Evolutionary conservation across 805 yeast species (phyloP).

Genomic region (Blastobotrys mokoenaii): DNA sequence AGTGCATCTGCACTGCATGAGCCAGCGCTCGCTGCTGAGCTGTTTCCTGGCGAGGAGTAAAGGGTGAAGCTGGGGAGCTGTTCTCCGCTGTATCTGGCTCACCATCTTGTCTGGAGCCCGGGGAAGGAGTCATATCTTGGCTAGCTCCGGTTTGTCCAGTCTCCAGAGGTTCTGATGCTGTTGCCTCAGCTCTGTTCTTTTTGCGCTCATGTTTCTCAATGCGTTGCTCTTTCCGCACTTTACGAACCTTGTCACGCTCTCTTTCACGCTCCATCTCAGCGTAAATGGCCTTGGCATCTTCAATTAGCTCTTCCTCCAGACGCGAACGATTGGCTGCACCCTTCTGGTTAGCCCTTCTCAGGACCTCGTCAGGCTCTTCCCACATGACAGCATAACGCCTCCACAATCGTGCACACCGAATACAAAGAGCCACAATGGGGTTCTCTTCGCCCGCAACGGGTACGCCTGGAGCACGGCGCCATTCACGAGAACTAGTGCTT

Average conservation of each 20-base stretch:
- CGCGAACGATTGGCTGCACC: slow-evolving; percentile 51
- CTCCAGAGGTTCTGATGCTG: neutral
- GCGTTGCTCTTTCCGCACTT: slow-evolving; percentile 8
- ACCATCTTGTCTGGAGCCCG: too few relatives aligned
- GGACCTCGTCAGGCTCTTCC: slow-evolving; percentile 68
- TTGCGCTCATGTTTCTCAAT: slow-evolving; percentile 11
- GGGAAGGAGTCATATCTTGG: too few relatives aligned
- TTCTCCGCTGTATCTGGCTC: too few relatives aligned
- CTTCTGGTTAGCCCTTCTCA: slow-evolving; percentile 41
- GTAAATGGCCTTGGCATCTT: slow-evolving; percentile 37
- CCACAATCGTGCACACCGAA: slow-evolving; percentile 87
- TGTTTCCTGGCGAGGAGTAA: too few relatives aligned
- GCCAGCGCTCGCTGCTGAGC: too few relatives aligned
- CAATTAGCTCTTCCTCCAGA: slow-evolving; percentile 53
- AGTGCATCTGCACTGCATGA: too few relatives aligned
- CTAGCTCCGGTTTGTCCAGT: too few relatives aligned
- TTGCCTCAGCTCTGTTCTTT: slow-evolving; percentile 12
- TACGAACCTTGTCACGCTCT: slow-evolving; percentile 11
- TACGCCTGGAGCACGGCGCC: slow-evolving; percentile 69
- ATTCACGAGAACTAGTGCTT: slow-evolving; percentile 44
- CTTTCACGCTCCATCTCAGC: slow-evolving; percentile 22
- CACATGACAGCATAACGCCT: slow-evolving; percentile 80
- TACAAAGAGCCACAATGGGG: slow-evolving; percentile 57
- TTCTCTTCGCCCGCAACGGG: slow-evolving; percentile 31
- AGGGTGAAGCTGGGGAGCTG: too few relatives aligned